Evolutionary conservation across 805 yeast genomes (phyloP), one percentile per base, ranked within the genome.

Genomic region (Candida germanica): DNA sequence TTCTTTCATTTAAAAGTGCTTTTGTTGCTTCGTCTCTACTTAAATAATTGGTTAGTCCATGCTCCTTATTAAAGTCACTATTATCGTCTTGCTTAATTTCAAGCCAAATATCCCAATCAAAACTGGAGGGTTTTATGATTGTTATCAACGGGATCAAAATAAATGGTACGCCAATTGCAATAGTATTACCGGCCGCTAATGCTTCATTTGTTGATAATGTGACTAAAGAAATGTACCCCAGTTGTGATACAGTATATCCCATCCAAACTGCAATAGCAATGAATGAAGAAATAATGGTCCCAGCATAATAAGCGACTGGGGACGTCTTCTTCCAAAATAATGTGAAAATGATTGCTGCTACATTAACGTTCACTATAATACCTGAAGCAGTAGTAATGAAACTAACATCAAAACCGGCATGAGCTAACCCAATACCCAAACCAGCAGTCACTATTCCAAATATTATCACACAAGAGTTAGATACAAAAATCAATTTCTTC

Each of bases 261-360:
- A 67, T 40, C 73, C 73, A 68, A 8, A 56, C 65, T 12, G 56
- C 54, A 11, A 68, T 29, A 6, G 69, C 69, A 13, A 59, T 43
- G 5, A 48, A 15, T 56, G 64, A 58, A 2, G 71, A 71, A 19
- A 59, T 55, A 19, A 64, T 38, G 5, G 69, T 55, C 1, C 71
- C 71, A 30, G 49, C 53, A 20, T 64, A 59, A 1, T 69, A 69
- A 16, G 69, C 73, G 34, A 43, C 36, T 12, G 47, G 49, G 39
- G 63, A 64, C 31, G 61, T 39, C 33, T 58, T 56, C 32, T 55
- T 64, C 60, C 62, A 56, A 26, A 38, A 41, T 20, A 41, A 35
- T 4, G 54, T 49, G 21, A 55, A 53, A 5, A 58, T 32, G 14
- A 55, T 44, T 2, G 50, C 54, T 18, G 54, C 44, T 4, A 58